Evolutionary conservation across 1,139 yeast genomes (phyloP).

Genomic region (Saccharomyces hybrid): DNA sequence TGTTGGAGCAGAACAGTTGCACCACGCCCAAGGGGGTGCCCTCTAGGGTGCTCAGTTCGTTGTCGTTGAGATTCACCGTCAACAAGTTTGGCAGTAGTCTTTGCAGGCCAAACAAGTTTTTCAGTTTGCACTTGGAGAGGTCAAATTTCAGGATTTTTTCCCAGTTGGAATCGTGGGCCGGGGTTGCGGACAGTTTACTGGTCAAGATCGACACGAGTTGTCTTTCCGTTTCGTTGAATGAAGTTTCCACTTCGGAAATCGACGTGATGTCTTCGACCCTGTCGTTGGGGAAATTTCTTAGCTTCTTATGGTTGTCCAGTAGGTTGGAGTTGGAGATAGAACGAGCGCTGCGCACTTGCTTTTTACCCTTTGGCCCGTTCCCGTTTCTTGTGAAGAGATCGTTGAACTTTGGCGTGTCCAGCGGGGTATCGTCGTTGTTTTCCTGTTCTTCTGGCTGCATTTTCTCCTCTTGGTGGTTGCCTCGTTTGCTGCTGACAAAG

Average conservation of each 20-base stretch:
- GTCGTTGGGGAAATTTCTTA: neutral
- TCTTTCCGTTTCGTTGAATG: slow-evolving; percentile 20
- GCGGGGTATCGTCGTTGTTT: slow-evolving; percentile 18
- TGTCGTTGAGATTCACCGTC: slow-evolving; percentile 15
- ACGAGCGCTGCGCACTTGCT: neutral
- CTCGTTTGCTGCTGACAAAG: neutral
- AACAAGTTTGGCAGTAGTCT: slow-evolving; percentile 19
- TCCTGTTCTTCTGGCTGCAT: neutral
- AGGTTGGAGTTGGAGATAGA: neutral
- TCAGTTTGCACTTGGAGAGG: slow-evolving; percentile 9
- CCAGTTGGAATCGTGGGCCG: slow-evolving; percentile 11
- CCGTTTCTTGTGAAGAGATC: neutral
- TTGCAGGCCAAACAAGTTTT: slow-evolving; percentile 18
- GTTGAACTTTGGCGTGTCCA: slow-evolving; percentile 23
- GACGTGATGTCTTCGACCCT: neutral
- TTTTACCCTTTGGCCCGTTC: neutral
- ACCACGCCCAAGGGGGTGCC: slow-evolving; percentile 16
- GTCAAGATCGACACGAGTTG: slow-evolving; percentile 21
- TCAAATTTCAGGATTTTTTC: slow-evolving; percentile 11
- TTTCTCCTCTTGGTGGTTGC: neutral
- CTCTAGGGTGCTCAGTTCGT: slow-evolving; percentile 16
- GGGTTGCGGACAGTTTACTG: slow-evolving; percentile 13
- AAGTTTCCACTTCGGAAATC: slow-evolving; percentile 10
- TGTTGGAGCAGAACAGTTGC: slow-evolving; percentile 14
- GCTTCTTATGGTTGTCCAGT: neutral